Evolutionary conservation across 2,329 filamentous ascomycete genomes (phyloP).

Genomic region (Tolypocladium inflatum): DNA sequence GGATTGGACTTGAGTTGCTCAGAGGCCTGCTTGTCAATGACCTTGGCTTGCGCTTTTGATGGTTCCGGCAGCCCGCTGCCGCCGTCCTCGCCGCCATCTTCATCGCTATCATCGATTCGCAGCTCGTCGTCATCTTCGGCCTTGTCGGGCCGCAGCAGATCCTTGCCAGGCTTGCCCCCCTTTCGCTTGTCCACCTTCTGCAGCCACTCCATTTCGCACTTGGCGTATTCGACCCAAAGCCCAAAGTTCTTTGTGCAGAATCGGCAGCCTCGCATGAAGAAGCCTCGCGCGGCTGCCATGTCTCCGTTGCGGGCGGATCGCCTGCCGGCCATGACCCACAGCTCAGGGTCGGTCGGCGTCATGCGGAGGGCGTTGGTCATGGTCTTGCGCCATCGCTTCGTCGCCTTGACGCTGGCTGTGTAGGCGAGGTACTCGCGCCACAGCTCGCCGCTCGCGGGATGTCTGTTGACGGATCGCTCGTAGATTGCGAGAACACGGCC

Average conservation of each 20-base stretch:
- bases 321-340: slow-evolving; percentile 82
- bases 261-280: slow-evolving; percentile 79
- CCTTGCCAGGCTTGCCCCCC: slow-evolving; percentile 39
- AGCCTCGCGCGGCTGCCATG: slow-evolving; percentile 75
- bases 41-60: slow-evolving; percentile 28
- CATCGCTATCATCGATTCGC: slow-evolving; percentile 31
- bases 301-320: slow-evolving; percentile 72
- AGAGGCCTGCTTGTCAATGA: slow-evolving; percentile 35
- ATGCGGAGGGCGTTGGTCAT: slow-evolving; percentile 67
- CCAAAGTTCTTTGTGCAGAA: slow-evolving; percentile 71
- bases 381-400: slow-evolving; percentile 55
- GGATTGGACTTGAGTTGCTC: slow-evolving; percentile 62
- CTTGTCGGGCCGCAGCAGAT: slow-evolving; percentile 34
- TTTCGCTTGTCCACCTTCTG: slow-evolving; percentile 67
- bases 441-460: slow-evolving; percentile 69
- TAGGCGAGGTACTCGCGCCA: slow-evolving; percentile 91
- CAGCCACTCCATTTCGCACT: slow-evolving; percentile 88
- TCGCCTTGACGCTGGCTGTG: slow-evolving; percentile 57
- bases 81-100: slow-evolving; percentile 35
- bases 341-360: slow-evolving; percentile 70
- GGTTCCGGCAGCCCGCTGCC: slow-evolving; percentile 35
- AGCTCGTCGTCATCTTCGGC: slow-evolving; percentile 41
- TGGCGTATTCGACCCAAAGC: slow-evolving; percentile 85
- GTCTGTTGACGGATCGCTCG: slow-evolving; percentile 75
- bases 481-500: slow-evolving; percentile 82